Percentiles rank a stretch among this genome's conserved stretches.
These are phyloP conservation scores for Aspergillus udagawae DNA, from an alignment of 2,329 filamentous ascomycete genomes.

Conservation along the genomic window DNA sequence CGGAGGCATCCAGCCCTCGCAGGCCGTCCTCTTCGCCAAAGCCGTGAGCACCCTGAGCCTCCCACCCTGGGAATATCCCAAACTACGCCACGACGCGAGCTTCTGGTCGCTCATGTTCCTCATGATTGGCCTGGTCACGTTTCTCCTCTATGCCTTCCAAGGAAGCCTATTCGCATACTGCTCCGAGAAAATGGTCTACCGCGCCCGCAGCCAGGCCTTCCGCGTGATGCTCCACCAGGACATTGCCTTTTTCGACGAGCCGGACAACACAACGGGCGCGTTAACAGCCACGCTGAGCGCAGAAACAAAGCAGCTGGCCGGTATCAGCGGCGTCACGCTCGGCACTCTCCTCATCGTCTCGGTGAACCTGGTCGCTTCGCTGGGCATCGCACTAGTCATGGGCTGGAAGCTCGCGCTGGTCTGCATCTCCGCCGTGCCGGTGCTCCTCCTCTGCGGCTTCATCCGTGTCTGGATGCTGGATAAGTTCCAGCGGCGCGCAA, in stretches of 20 bases:
- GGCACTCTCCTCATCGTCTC: conserved; percentile 77
- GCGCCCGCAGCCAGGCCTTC: conserved; percentile 81
- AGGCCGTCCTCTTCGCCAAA: conserved; percentile 84
- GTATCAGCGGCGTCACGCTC: conserved; percentile 80
- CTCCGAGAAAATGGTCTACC: conserved; percentile 80
- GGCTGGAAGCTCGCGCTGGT: conserved; percentile 90
- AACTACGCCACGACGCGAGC: conserved; percentile 66
- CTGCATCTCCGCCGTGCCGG: conserved; percentile 73
- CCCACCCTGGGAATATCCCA: conserved; percentile 47
- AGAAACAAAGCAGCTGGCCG: conserved; percentile 82
- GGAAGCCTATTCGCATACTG: conserved; percentile 78
- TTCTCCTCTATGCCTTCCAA: conserved; percentile 66
- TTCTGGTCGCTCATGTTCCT: conserved; percentile 90
- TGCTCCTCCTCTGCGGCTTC: conserved; percentile 78
- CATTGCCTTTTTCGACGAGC: conserved; percentile 83
- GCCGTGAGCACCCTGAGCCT: conserved; percentile 69
- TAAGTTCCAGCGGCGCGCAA: conserved; percentile 72
- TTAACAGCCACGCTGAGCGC: conserved; percentile 85
- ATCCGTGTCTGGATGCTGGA: conserved; percentile 81
- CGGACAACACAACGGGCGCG: conserved; percentile 84
- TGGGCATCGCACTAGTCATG: conserved; percentile 64
- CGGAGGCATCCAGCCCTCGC: conserved; percentile 73
- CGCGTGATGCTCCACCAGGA: conserved; percentile 87
- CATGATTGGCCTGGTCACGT: conserved; percentile 70
- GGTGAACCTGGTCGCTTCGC: conserved; percentile 73